Evolutionary conservation across 176 grass and related monocot genomes (phyloP), one percentile per base, ranked within the genome.

Genomic region (Bolboschoenus planiculmis): DNA sequence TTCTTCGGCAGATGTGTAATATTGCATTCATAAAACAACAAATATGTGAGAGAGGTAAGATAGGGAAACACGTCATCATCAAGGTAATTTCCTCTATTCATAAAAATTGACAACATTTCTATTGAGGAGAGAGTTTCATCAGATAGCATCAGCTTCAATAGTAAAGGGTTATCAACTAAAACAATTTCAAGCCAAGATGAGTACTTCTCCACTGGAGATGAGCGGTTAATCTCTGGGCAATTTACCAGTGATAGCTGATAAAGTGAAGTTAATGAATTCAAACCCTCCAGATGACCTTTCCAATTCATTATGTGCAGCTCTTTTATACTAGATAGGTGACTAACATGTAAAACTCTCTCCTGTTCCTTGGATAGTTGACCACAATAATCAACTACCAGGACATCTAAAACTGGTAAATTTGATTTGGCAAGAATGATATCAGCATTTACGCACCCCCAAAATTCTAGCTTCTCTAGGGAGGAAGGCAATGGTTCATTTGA

Each of bases 201-300:
- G 3, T 10, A 43, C 65, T 43, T 70, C 0, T 42, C 37, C 35
- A n/a, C 16, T 0, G 36, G 7, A 70, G 36, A n/a, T 42, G 36
- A 10, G 2, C 3, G 7, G 9, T 40, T 1, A 21, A 40, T 23
- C 8, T 21, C 36, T 10, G 6, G 18, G 36, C 2, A n/a, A 7
- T 0, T 0, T 0, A 0, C 0, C 18, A 40, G 20, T 0, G 0
- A 0, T 3, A 70, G 35, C 0, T 0, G 0, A 39, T 1, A 1
- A 70, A 70, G 65, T 42, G 6, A 2, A 21, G 6, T 21, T 40
- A 70, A 70, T 70, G 18, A 70, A 11, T 39, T 23, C 65, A 70
- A 43, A 9, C 65, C 65, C 20, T 24, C 3, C 36, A 70, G 21
- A 24, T 0, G 36, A 4, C 34, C 34, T 0, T 11, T 7, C 7